phyloP scores from a whole-genome alignment of 306 rosid genomes.

The Styphnolobium japonicum region DNA sequence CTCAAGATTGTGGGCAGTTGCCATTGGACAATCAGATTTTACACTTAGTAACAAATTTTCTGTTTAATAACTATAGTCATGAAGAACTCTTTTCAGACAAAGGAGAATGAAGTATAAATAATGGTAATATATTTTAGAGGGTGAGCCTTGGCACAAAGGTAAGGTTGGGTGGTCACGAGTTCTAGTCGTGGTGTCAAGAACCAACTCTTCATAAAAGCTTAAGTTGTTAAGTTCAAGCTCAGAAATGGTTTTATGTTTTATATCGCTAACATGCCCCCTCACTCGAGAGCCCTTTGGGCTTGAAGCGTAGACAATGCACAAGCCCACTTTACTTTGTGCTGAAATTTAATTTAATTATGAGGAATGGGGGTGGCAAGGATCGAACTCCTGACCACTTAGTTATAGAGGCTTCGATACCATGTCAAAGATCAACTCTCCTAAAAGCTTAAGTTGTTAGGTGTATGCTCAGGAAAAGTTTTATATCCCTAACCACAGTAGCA shows the following conservation, averaged over 20 bases:
- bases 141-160: neutral
- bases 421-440: neutral
- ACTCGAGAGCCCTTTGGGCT: neutral
- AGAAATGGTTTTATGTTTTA: neutral
- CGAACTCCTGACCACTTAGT: neutral
- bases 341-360: neutral
- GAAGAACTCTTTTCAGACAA: neutral
- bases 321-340: neutral
- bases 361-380: neutral
- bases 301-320: neutral
- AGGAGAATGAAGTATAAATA: neutral
- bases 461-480: neutral
- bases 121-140: neutral
- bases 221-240: no score
- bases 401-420: neutral
- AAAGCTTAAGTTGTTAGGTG: neutral
- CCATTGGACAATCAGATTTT: slow-evolving; percentile 1
- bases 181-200: neutral
- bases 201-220: neutral
- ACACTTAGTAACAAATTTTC: neutral
- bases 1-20: neutral
- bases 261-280: neutral
- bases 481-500: neutral
- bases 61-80: neutral
- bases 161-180: neutral